phyloP scores from a whole-genome alignment of 352 stramenopile genomes.

The Pythium scleroteichum region DNA sequence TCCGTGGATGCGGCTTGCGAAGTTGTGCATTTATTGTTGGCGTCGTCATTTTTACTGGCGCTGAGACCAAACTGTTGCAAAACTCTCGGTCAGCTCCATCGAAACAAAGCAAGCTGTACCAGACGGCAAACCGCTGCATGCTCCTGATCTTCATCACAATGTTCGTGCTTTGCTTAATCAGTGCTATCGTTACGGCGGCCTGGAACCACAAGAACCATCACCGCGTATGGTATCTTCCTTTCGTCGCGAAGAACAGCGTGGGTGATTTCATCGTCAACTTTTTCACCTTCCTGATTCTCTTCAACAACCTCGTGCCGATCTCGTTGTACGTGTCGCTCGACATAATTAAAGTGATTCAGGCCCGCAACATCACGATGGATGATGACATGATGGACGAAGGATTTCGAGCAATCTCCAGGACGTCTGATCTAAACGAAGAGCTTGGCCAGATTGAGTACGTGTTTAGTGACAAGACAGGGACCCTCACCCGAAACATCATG shows the following conservation, averaged over 20 bases:
- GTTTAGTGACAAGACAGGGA: constrained; percentile 99
- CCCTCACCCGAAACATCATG: constrained; percentile 98
- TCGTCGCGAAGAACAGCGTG: constrained; percentile 32
- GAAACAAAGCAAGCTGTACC: constrained; percentile 85
- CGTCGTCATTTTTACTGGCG: constrained; percentile 92
- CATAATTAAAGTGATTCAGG: constrained; percentile 91
- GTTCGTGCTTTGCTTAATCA: constrained; percentile 58
- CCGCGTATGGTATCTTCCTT: constrained; percentile 56
- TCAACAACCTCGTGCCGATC: constrained; percentile 96
- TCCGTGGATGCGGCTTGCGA: constrained; percentile 91
- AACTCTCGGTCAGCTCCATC: constrained; percentile 69
- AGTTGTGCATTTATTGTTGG: constrained; percentile 95
- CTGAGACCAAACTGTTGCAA: constrained; percentile 88
- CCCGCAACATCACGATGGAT: constrained; percentile 85
- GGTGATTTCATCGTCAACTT: constrained; percentile 69
- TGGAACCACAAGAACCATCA: constrained; percentile 42
- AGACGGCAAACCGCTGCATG: constrained; percentile 82
- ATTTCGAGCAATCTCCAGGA: constrained; percentile 71
- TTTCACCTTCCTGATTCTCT: constrained; percentile 93
- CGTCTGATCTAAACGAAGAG: constrained; percentile 91
- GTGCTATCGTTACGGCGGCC: constrained; percentile 35
- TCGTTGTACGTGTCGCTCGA: constrained; percentile 96
- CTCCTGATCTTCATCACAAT: constrained; percentile 72
- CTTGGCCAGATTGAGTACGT: constrained; percentile 97
- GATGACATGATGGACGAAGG: constrained; percentile 84